These are phyloP conservation scores for Colletotrichum viniferum DNA, from an alignment of 2,329 filamentous ascomycete genomes.

Conservation along the genomic window DNA sequence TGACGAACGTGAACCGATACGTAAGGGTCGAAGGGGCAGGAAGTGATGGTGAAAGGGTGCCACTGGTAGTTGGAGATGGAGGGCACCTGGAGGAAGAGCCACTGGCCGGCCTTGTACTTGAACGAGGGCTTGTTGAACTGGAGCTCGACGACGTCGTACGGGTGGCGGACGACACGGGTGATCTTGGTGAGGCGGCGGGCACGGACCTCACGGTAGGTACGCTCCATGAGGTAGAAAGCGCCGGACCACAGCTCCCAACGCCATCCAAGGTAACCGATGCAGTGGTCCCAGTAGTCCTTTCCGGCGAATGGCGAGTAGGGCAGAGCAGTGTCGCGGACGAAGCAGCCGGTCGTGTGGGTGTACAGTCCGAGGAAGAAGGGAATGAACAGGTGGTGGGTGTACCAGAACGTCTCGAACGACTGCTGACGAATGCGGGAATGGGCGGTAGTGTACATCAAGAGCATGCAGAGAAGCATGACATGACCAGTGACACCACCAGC, in stretches of 20 bases:
- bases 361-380: slow-evolving; percentile 94
- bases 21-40: slow-evolving; percentile 94
- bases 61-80: slow-evolving; percentile 89
- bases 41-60: slow-evolving; percentile 99
- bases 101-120: slow-evolving; percentile 98
- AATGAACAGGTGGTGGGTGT: slow-evolving; percentile 98
- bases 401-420: slow-evolving; percentile 99
- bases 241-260: slow-evolving; percentile 92
- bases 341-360: slow-evolving; percentile 94
- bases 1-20: slow-evolving; percentile 94
- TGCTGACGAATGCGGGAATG: slow-evolving; percentile 94
- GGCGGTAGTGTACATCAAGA: slow-evolving; percentile 96
- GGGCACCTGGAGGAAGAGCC: slow-evolving; percentile 95
- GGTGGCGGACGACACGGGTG: slow-evolving; percentile 91
- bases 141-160: slow-evolving; percentile 96
- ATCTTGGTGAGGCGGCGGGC: slow-evolving; percentile 85
- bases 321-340: slow-evolving; percentile 80
- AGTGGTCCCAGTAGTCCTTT: slow-evolving; percentile 84
- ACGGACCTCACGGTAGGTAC: slow-evolving; percentile 89
- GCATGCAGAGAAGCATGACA: slow-evolving; percentile 98
- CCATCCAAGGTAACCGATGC: slow-evolving; percentile 95
- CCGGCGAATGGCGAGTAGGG: slow-evolving; percentile 86
- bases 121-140: slow-evolving; percentile 97
- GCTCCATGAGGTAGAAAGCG: slow-evolving; percentile 83
- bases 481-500: slow-evolving; percentile 94